These are phyloP conservation scores for Pseudogymnoascus sp. DNA, from an alignment of 2,329 filamentous ascomycete species.

Conservation along the genomic window DNA sequence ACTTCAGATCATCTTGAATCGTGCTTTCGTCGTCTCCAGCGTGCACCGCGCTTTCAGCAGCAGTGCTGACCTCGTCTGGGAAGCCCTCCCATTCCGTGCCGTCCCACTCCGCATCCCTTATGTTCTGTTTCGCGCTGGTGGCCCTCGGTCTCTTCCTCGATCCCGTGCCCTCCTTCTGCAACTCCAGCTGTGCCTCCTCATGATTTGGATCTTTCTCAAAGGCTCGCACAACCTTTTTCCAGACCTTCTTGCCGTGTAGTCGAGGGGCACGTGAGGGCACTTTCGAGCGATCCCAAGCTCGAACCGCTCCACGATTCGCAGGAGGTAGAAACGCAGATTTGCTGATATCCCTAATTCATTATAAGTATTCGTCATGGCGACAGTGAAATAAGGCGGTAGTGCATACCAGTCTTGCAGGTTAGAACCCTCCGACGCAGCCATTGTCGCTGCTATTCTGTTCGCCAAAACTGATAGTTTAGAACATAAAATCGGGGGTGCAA, in stretches of 20 bases:
- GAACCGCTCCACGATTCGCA: conserved; percentile 15
- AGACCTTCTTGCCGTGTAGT: conserved; percentile 27
- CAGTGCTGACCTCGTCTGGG: not conserved
- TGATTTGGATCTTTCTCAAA: conserved; percentile 20
- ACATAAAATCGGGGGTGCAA: conserved; percentile 2
- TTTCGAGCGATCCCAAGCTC: conserved; percentile 27
- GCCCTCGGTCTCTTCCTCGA: conserved; percentile 31
- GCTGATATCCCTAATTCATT: conserved; percentile 23
- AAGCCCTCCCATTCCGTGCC: conserved; percentile 7
- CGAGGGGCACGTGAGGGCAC: conserved; percentile 26
- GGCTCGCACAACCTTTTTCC: conserved; percentile 22
- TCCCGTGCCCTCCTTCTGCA: conserved; percentile 28
- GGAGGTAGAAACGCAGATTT: conserved; percentile 22
- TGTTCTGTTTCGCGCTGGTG: conserved; percentile 27
- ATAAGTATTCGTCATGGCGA: conserved; percentile 7
- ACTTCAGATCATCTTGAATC: conserved; percentile 14
- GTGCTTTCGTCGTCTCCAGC: not conserved
- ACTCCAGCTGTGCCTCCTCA: conserved; percentile 25
- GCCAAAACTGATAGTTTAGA: not conserved
- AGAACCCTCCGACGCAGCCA: conserved; percentile 3
- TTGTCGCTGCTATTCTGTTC: conserved; percentile 3
- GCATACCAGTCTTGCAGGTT: conserved; percentile 5
- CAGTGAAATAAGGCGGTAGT: conserved; percentile 10
- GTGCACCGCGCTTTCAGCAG: not conserved
- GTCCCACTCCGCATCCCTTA: conserved; percentile 28